These are phyloP conservation scores for Xerocomus spinulosus DNA, from an alignment of 768 basidiomycete genomes.

Conservation along the genomic window DNA sequence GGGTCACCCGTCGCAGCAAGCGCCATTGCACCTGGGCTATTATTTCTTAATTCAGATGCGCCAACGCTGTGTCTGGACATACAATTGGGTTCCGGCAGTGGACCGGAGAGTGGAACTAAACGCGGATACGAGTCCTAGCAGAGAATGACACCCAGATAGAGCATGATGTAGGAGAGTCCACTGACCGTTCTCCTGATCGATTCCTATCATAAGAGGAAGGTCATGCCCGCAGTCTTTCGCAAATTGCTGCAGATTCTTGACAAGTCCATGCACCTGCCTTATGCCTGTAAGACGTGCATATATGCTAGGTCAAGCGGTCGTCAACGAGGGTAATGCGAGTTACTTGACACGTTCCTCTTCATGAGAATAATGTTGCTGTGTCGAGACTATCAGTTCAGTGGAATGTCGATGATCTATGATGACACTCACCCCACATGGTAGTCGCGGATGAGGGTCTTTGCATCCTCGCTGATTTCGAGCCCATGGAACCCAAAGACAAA, in stretches of 20 bases:
- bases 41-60: background rate
- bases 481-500: conserved; percentile 73
- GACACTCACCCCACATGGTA: conserved; percentile 52
- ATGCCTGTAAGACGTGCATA: conserved; percentile 40
- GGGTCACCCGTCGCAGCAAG: conserved; percentile 51
- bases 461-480: conserved; percentile 44
- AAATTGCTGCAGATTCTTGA: conserved; percentile 47
- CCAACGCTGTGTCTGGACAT: conserved; percentile 23
- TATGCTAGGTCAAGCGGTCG: background rate
- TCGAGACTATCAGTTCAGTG: background rate
- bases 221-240: conserved; percentile 55
- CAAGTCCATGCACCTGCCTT: conserved; percentile 45
- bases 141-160: background rate
- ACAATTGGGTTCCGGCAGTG: conserved; percentile 65
- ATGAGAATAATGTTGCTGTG: conserved; percentile 57
- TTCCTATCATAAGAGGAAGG: conserved; percentile 59
- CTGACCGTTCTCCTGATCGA: conserved; percentile 71
- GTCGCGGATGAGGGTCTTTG: conserved; percentile 52
- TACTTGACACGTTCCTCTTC: conserved; percentile 61
- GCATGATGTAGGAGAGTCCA: background rate
- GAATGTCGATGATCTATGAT: background rate
- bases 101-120: conserved; percentile 43
- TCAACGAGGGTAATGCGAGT: background rate
- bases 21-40: conserved; percentile 72
- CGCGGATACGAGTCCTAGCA: conserved; percentile 61